Base-by-base conservation (phyloP, 1,284 basidiomycete genomes). In the Ustilago cynodontis region DNA sequence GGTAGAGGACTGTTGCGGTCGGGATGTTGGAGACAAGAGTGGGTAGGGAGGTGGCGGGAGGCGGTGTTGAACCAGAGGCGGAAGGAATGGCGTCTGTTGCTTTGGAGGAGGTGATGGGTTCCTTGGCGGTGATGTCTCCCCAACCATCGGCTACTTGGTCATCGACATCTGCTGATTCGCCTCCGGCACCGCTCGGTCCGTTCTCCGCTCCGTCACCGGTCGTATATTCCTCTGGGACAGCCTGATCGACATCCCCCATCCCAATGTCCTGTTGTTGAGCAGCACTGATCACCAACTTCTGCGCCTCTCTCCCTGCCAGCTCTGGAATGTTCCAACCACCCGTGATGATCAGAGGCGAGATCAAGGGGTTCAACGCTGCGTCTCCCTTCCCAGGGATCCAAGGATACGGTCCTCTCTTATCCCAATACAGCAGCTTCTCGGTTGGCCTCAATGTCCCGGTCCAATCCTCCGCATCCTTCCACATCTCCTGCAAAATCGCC, bases 391-490 rank as follows among this genome's bases (percentile, higher is more conserved):
- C 24, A 4, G 65, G 60, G 0, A 67, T 45, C 56, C 56, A 67
- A 20, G 73, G 73, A 47, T 76, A 76, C 24, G 73, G 68, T 2
- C 54, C 65, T 6, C 68, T 37, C 22, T 49, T 1, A 2, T 20
- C 11, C 73, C 73, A 76, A 33, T 65, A 68, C 16, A 77, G 26
- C 47, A 59, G 11, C 59, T 65, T 65, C 28, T 77, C 74, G 2
- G 74, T 77, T 28, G 74, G 74, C 13, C 73, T 28, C 39, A 77
- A 20, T 1, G 49, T 20, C 3, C 1, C 26, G 13, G 71, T 20
- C 68, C 61, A 65, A 45, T 74, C 60, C 28, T 57, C 9, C 2
- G 79, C 79, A 18, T 74, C 41, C 8, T 18, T 39, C 79, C 79
- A 81, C 49, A 78, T 52, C 35, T 20, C 4, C 11, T 62, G 45